Conservation (phyloP, 331 rosid genomes). For the Erythrophleum ivorense region DNA sequence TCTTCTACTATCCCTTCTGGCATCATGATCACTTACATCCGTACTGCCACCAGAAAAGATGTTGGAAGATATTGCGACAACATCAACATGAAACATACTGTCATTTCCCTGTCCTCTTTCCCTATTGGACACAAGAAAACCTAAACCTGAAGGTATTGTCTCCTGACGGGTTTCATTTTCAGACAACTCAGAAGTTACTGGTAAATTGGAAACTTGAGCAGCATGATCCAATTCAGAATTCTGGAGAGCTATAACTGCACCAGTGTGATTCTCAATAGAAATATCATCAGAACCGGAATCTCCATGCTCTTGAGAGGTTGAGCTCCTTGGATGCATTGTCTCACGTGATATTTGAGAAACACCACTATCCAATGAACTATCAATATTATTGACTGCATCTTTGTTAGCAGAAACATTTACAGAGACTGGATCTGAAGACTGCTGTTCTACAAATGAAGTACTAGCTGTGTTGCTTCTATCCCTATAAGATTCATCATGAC, state of each 20-base stretch:
- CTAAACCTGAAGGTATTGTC: constrained; percentile 71
- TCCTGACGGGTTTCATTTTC: constrained; percentile 65
- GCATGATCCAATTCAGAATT: constrained; percentile 47
- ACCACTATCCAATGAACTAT: constrained; percentile 59
- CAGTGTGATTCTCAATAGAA: constrained; percentile 54
- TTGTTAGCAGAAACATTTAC: constrained; percentile 73
- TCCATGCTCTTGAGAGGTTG: constrained; percentile 55
- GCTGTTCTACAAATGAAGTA: constrained; percentile 73
- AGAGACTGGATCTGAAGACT: constrained; percentile 75
- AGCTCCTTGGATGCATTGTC: constrained; percentile 58
- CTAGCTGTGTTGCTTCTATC: constrained; percentile 70
- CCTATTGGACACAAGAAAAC: constrained; percentile 75
- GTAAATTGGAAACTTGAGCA: constrained; percentile 58
- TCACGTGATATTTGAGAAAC: constrained; percentile 54
- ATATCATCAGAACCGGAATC: constrained; percentile 45
- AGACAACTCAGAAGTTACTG: constrained; percentile 50
- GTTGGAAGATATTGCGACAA: constrained; percentile 83
- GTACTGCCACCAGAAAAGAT: constrained; percentile 59
- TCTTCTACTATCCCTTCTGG: constrained; percentile 87
- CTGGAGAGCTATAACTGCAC: constrained; percentile 39
- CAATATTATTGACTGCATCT: constrained; percentile 64
- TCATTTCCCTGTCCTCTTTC: constrained; percentile 68
- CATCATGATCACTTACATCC: constrained; percentile 60
- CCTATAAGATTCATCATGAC: constrained; percentile 70
- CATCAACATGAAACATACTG: constrained; percentile 77